Evolutionary conservation across 2,329 filamentous ascomycete species (phyloP), one percentile per base, ranked within the genome.

Genomic region (Blastomyces parvus): DNA sequence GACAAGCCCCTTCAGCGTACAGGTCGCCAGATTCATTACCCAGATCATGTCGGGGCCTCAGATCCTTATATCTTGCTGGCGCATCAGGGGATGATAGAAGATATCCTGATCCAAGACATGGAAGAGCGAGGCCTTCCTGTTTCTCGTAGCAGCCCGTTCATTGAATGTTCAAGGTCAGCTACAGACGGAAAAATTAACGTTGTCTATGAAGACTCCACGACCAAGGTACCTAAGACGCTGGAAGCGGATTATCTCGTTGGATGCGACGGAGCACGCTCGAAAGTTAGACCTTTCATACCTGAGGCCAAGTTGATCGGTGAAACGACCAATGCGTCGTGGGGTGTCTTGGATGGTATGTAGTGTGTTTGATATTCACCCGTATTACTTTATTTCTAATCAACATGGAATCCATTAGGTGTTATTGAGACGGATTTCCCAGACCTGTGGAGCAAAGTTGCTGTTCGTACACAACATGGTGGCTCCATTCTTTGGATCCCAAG

Each of bases 71-170:
- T 83, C 6, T 70, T 84, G 2, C 74, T 83, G 2, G 80, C 81
- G 1, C 88, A 91, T 70, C 88, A 91, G 74, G 88, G 88, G 58
- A 89, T 90, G 83, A 82, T 91, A 0, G 88, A 91, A 74, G 83
- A 84, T 57, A 74, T 88, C 1, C 86, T 91, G 68, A 82, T 90
- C 60, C 81, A 88, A 9, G 88, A 91, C 69, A 80, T 91, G 73
- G 79, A 79, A 67, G 83, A 85, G 68, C 81, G 87, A 58, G 86
- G 86, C 17, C 78, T 85, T 19, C 79, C 82, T 52, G 86, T 91
- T 30, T 80, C 80, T 62, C 80, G 88, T 65, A 87, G 85, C 68
- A 86, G 84, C 17, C 81, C 82, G 6, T 91, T 90, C 65, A 68
- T 73, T 9, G 82, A 80, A 19, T 86, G 82, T 78, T 80, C 69